A percentile compares a stretch with the other conserved stretches of the same genome.
Evolutionary conservation across 768 basidiomycete species (phyloP).

Genomic region (Calocybe cyanea): DNA sequence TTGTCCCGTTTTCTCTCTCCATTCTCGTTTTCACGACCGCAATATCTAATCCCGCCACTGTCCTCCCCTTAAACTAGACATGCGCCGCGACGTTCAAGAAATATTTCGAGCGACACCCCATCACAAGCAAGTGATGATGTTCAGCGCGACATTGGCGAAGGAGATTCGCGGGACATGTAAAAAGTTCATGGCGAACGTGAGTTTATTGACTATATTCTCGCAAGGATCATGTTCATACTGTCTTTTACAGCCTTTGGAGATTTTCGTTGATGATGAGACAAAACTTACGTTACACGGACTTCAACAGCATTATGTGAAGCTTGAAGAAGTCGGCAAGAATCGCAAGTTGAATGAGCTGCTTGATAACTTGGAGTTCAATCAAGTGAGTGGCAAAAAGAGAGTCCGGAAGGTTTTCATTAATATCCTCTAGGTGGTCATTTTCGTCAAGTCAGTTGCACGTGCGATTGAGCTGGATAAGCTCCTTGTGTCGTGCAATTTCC

Average conservation of each 20-base stretch:
- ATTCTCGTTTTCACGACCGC: conserved; percentile 49
- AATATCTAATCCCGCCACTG: conserved; percentile 65
- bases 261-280: conserved; percentile 99
- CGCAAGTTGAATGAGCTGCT: conserved; percentile 94
- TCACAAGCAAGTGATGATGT: conserved; percentile 99
- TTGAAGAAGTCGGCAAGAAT: conserved; percentile 94
- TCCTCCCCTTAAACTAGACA: conserved; percentile 68
- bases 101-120: conserved; percentile 98
- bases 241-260: conserved; percentile 82
- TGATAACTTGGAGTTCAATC: conserved; percentile 97
- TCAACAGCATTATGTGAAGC: conserved; percentile 97
- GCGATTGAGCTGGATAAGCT: conserved; percentile 96
- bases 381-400: conserved; percentile 44
- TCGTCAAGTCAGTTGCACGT: conserved; percentile 96
- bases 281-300: conserved; percentile 97
- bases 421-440: conserved; percentile 84
- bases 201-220: conserved; percentile 26
- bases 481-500: conserved; percentile 96
- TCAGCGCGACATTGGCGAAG: conserved; percentile 96
- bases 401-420: not conserved
- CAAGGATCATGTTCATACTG: conserved; percentile 1
- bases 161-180: conserved; percentile 98
- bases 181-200: conserved; percentile 98
- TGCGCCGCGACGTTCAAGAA: conserved; percentile 99
- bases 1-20: conserved; percentile 36